Evolutionary conservation across 2,329 filamentous ascomycete species (phyloP), one percentile per base, ranked within the genome.

Genomic region (Exophiala bonariae): DNA sequence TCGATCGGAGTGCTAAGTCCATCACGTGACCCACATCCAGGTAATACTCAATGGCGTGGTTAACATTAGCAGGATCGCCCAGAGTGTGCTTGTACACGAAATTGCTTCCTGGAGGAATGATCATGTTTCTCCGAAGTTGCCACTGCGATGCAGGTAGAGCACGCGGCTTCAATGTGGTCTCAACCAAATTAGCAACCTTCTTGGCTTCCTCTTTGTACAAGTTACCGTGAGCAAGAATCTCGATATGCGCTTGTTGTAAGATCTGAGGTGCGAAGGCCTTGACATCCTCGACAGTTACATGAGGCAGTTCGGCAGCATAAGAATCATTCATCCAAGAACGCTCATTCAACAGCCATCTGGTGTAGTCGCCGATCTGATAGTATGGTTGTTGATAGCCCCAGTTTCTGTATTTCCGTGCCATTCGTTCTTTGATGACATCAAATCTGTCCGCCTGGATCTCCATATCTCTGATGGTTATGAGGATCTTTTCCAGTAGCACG

Each of bases 141-240:
- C 89, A 92, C 64, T 97, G 89, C 18, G 83, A 80, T 34, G 79
- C 78, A 3, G 90, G 87, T 14, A 97, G 73, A 14, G 79, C 69
- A 22, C 85, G 81, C 10, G 91, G 85, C 64, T 86, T 85, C 37
- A 99, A 70, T 1, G 81, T 88, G 4, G 78, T 82, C 65, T 95
- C 88, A 19, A 96, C 79, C 60, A 95, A 79, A 55, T 93, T 83
- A 0, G 89, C 92, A 64, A 96, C 79, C 63, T 85, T 86, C 44
- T 96, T 74, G 0, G 89, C 90, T 63, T 99, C 93, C 65, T 95
- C 89, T 70, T 91, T 95, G 74, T 95, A 90, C 45, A 99, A 66
- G 66, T 99, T 99, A 42, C 93, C 93, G 60, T 96, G 91, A 0
- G 85, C 87, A 47, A 96, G 80, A 2, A 90, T 79, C 66, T 99